Conservation (phyloP, 371 early-diverging fungal species). For the Enteropsectra breve region DNA sequence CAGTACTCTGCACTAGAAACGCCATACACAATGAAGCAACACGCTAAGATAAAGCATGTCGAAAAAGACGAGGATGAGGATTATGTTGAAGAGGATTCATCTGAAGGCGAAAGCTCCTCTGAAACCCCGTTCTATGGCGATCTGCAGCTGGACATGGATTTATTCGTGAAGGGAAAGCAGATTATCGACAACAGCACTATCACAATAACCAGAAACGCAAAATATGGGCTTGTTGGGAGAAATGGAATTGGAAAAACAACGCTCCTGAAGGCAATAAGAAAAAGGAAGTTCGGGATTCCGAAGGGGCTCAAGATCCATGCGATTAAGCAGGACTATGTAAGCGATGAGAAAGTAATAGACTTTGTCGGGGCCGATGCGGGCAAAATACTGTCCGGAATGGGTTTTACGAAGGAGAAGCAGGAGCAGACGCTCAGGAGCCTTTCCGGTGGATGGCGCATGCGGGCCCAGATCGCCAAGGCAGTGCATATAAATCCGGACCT, state of each 20-base stretch:
- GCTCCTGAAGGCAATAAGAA: conserved; percentile 67
- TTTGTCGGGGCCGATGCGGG: conserved; percentile 83
- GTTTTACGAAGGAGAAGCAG: conserved; percentile 71
- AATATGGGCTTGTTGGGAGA: conserved; percentile 49
- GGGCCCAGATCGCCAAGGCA: conserved; percentile 82
- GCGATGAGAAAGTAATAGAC: conserved; percentile 61
- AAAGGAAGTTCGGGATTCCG: conserved; percentile 72
- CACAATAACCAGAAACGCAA: conserved; percentile 15
- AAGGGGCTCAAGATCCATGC: conserved; percentile 83
- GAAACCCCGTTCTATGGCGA: conserved; percentile 23
- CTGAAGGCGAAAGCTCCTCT: conserved; percentile 1
- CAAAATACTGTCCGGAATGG: conserved; percentile 79
- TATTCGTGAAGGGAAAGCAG: conserved; percentile 24
- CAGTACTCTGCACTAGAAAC: conserved; percentile 32
- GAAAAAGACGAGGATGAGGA: background rate
- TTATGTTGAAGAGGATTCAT: background rate
- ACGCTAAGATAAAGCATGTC: conserved; percentile 5
- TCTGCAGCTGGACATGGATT: conserved; percentile 23
- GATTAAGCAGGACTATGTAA: conserved; percentile 75
- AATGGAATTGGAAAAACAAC: conserved; percentile 55
- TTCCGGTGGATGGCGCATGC: conserved; percentile 97
- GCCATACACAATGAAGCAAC: conserved; percentile 23
- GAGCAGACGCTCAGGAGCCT: conserved; percentile 73
- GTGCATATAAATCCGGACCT: conserved; percentile 84
- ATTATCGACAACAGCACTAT: conserved; percentile 27